Evolutionary conservation across 2,329 filamentous ascomycete species (phyloP).

Genomic region (Ophiostoma fasciatum): DNA sequence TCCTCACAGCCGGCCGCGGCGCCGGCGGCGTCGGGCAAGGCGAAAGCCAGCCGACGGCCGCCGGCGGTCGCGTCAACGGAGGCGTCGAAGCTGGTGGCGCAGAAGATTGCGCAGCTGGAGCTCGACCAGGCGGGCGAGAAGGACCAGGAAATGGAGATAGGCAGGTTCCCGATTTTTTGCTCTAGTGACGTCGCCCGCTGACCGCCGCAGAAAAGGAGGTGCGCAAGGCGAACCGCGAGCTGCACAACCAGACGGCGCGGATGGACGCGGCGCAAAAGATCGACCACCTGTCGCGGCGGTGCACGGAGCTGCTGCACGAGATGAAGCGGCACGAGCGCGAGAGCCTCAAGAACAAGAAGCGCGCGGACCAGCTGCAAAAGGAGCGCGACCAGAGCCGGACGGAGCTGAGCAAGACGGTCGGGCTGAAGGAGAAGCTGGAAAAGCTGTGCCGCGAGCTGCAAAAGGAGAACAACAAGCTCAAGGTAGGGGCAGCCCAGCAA

Average conservation of each 20-base stretch:
- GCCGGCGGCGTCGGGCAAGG: slow-evolving; percentile 26
- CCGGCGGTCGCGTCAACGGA: slow-evolving; percentile 75
- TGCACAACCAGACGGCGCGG: slow-evolving; percentile 76
- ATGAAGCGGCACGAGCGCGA: slow-evolving; percentile 95
- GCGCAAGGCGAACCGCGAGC: slow-evolving; percentile 81
- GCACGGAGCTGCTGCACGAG: slow-evolving; percentile 77
- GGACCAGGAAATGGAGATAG: slow-evolving; percentile 90
- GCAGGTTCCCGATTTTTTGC: slow-evolving; percentile 30
- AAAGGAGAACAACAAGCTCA: slow-evolving; percentile 95
- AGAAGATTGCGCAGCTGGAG: slow-evolving; percentile 90
- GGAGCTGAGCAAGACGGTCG: slow-evolving; percentile 79
- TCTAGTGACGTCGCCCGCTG: neutral
- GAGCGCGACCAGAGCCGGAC: slow-evolving; percentile 83
- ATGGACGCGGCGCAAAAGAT: slow-evolving; percentile 88
- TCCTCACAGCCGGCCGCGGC: slow-evolving; percentile 15
- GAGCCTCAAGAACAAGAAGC: slow-evolving; percentile 89
- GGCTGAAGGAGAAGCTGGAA: slow-evolving; percentile 90
- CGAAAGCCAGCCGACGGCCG: slow-evolving; percentile 72
- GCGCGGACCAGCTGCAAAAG: slow-evolving; percentile 86
- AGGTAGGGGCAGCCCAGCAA: slow-evolving; percentile 36
- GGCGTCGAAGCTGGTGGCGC: slow-evolving; percentile 78
- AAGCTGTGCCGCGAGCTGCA: slow-evolving; percentile 90
- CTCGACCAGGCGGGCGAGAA: slow-evolving; percentile 87
- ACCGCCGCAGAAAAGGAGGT: slow-evolving; percentile 66
- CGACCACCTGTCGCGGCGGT: slow-evolving; percentile 78